Conservation (phyloP, 441 rosid species). For the Theobroma grandiflorum region DNA sequence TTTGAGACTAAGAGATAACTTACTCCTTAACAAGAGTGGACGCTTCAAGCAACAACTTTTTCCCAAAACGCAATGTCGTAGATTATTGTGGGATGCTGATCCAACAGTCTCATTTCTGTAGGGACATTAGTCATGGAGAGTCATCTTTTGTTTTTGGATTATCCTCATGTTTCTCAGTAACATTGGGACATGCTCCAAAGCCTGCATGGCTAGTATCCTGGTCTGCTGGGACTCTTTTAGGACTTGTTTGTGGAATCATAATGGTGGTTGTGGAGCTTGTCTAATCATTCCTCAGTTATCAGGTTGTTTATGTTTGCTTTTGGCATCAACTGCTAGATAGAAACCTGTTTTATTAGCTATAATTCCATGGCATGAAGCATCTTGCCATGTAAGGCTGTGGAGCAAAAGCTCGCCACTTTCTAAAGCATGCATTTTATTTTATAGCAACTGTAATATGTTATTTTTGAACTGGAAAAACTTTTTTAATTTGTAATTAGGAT, state of each 20-base stretch:
- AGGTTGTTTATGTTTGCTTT: neutral
- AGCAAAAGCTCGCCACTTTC: slow-evolving; percentile 9
- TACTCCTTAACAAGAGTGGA: neutral
- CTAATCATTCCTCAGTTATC: neutral
- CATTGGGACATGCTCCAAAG: neutral
- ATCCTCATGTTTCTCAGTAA: neutral
- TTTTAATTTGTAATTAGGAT: slow-evolving; percentile 10
- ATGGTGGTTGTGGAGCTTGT: neutral
- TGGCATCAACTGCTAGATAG: neutral
- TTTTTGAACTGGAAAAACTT: neutral
- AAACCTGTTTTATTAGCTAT: slow-evolving; percentile 1
- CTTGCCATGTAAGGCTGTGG: slow-evolving; percentile 1
- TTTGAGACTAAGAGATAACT: neutral
- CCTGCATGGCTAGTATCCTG: neutral
- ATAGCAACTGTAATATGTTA: neutral
- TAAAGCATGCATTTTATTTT: neutral
- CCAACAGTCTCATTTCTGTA: neutral
- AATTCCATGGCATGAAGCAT: neutral
- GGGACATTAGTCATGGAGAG: neutral
- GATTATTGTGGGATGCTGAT: neutral
- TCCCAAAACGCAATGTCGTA: slow-evolving; percentile 1
- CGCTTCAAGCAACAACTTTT: neutral
- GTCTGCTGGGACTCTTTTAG: neutral
- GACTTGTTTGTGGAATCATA: neutral
- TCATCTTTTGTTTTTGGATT: neutral